Base-by-base conservation (phyloP, 345 rosid genomes). In the Pseudoturritis turrita region DNA sequence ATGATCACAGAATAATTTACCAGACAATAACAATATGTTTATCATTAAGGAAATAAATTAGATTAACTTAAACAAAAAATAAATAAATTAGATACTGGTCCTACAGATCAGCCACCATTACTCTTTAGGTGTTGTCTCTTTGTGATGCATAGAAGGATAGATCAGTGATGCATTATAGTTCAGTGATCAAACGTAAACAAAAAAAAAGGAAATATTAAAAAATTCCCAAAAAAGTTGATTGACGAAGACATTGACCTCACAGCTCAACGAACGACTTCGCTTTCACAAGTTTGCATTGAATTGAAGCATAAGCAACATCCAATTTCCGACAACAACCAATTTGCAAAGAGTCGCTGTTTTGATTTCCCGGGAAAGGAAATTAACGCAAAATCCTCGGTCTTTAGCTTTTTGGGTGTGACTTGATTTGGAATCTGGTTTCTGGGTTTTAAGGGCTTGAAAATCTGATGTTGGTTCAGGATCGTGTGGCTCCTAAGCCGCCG, bases 401-500 rank as follows among this genome's bases (percentile, higher is more conserved):
- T 21, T n/a, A 8, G n/a, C 58, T 53, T 52, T 14, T 18, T 63
- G 15, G 25, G n/a, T 49, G n/a, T 52, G 35, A 45, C 1, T 29
- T 29, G 66, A 12, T 36, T 51, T 31, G 18, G 13, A 19, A 3
- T 29, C 18, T 40, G 35, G 3, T 8, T 68, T 41, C 44, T 29
- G 64, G 63, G 41, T 47, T 31, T 19, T 33, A 7, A 23, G 6
- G 4, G 47, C 2, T 73, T 15, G 45, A 33, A 8, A 70, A 56
- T 65, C 67, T 74, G 88, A 92, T 92, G 98, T 84, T 92, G 82
- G 96, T 92, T 83, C 98, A 87, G 62, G 96, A 86, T 72, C 90
- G 90, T 17, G 72, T 65, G 52, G 64, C 85, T 53, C 77, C 86
- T 0, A 82, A 85, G 50, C 72, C 86, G 14, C 81, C 85, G 10